A percentile compares a stretch with the other conserved stretches of the same genome.
Conservation (phyloP, 805 yeast species). For the Alloascoidea hylecoeti region DNA sequence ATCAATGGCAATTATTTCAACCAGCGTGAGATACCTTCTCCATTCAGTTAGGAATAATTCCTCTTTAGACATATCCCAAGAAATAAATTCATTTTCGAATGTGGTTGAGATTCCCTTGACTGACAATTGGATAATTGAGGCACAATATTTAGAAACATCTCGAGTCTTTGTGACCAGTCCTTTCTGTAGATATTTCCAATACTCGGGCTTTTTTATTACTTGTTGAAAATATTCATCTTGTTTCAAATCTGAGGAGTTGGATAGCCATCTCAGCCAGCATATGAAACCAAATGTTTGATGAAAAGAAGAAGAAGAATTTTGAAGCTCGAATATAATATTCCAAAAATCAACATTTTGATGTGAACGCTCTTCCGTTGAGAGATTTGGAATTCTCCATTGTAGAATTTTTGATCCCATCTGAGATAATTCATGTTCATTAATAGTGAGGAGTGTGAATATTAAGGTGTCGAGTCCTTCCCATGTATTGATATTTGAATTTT, state of each 20-base stretch:
- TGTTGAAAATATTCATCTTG: conserved; percentile 15
- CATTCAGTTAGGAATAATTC: conserved; percentile 34
- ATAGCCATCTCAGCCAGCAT: conserved; percentile 4
- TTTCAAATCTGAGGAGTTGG: conserved; percentile 5
- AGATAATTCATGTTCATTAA: background rate
- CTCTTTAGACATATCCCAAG: conserved; percentile 24
- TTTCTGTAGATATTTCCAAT: conserved; percentile 44
- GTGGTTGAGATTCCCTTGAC: conserved; percentile 22
- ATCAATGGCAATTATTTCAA: conserved; percentile 73
- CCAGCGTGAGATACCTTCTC: conserved; percentile 60
- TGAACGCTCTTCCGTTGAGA: background rate
- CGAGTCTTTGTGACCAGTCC: conserved; percentile 43
- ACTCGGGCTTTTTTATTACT: conserved; percentile 17
- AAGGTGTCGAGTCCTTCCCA: background rate
- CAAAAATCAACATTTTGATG: background rate
- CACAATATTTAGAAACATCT: conserved; percentile 54
- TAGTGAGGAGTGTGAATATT: background rate
- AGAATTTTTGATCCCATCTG: background rate
- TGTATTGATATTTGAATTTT: background rate
- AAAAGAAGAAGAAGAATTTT: background rate
- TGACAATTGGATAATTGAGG: conserved; percentile 52
- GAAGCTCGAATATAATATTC: background rate
- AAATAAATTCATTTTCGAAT: conserved; percentile 24
- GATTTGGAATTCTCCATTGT: background rate
- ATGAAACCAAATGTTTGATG: background rate